These are phyloP conservation scores for Alnus glutinosa DNA, from an alignment of 306 rosid species.

Conservation along the genomic window DNA sequence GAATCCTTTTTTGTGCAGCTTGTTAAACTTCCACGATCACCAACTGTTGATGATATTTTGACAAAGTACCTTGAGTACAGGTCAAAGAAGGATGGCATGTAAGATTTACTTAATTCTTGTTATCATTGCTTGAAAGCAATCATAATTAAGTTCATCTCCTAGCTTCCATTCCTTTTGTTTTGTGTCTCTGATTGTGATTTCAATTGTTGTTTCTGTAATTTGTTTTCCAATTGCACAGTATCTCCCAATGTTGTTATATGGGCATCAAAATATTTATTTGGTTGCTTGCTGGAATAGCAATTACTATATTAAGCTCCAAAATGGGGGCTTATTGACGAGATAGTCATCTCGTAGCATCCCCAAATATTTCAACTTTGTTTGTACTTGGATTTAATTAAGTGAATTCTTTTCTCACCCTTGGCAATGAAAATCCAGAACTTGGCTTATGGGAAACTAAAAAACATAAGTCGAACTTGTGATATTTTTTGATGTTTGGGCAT, in stretches of 20 bases:
- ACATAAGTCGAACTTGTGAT: no score
- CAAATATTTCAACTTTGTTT: not conserved
- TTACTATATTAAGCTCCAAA: not conserved
- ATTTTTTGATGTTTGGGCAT: no score
- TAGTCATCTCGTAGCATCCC: not conserved
- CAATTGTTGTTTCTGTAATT: slow-evolving; percentile 12
- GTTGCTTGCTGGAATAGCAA: not conserved
- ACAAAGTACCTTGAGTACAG: slow-evolving; percentile 83
- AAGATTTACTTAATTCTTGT: slow-evolving; percentile 39
- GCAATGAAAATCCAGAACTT: no score
- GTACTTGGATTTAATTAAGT: not conserved
- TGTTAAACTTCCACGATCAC: slow-evolving; percentile 96
- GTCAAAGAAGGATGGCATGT: slow-evolving; percentile 87
- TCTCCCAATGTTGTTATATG: not conserved
- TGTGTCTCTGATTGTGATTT: slow-evolving; percentile 9
- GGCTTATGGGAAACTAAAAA: no score
- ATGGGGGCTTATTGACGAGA: not conserved
- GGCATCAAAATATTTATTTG: not conserved
- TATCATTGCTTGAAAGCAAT: slow-evolving; percentile 3
- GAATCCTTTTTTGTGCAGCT: slow-evolving; percentile 55
- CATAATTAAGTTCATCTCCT: slow-evolving; percentile 20
- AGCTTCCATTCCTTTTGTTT: slow-evolving; percentile 19
- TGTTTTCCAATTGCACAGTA: not conserved
- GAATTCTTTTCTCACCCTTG: not conserved
- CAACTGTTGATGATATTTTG: slow-evolving; percentile 90